These are phyloP conservation scores for Emiliania huxleyi DNA, from an alignment of 78 protist genomes.

Conservation along the genomic window DNA sequence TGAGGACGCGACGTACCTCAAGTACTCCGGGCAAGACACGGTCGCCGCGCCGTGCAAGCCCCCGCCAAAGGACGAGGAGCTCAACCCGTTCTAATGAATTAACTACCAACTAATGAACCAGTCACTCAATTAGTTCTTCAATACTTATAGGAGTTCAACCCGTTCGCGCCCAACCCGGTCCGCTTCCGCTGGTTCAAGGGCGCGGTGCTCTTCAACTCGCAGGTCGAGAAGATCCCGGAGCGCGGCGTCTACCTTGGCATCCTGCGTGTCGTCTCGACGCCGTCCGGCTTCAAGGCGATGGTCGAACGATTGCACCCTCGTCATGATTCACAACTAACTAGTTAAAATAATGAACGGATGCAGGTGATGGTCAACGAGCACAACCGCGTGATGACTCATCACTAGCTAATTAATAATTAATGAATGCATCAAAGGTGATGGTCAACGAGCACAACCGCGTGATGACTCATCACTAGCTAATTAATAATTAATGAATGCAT, in stretches of 20 bases:
- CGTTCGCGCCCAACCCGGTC: background rate
- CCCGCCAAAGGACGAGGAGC: background rate
- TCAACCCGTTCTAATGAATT: too few species aligned
- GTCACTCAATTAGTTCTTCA: too few species aligned
- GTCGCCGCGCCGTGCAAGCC: background rate
- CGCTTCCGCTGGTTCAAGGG: background rate
- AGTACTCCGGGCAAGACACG: background rate
- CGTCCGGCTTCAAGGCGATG: background rate
- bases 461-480: too few species aligned
- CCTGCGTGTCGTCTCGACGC: background rate
- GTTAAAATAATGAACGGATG: too few species aligned
- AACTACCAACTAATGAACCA: too few species aligned
- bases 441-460: too few species aligned
- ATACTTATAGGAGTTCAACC: background rate
- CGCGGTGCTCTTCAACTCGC: background rate
- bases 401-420: too few species aligned
- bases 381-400: too few species aligned
- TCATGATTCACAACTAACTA: too few species aligned
- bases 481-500: too few species aligned
- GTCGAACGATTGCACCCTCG: background rate
- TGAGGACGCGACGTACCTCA: background rate
- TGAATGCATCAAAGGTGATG: too few species aligned
- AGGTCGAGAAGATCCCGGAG: background rate
- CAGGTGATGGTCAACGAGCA: too few species aligned
- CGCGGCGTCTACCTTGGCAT: background rate